These are phyloP conservation scores for Parmelia sp. DNA, from an alignment of 495 filamentous ascomycete species.

Conservation along the genomic window DNA sequence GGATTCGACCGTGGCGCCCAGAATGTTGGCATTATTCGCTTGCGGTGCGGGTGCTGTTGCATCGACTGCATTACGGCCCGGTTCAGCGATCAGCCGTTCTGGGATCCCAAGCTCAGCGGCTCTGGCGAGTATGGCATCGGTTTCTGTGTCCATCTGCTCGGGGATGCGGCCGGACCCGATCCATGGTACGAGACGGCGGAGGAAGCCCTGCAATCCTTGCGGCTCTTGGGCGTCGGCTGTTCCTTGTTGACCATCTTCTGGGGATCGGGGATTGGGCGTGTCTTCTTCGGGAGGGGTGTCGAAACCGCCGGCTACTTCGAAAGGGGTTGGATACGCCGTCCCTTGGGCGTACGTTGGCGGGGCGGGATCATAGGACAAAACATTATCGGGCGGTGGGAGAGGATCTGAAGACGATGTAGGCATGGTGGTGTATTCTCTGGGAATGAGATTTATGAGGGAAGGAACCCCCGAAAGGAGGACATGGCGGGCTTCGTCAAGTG, in stretches of 20 bases:
- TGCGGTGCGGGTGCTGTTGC: background rate
- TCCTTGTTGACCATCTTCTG: background rate
- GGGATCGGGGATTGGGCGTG: conserved; percentile 7
- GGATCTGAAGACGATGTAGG: conserved; percentile 63
- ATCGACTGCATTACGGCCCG: too few species aligned
- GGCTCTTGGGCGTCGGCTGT: conserved; percentile 10
- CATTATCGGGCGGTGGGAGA: conserved; percentile 50
- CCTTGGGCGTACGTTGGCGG: background rate
- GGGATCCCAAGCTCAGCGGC: conserved; percentile 5
- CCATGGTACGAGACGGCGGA: conserved; percentile 19
- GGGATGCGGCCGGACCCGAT: background rate
- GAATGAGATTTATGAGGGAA: conserved; percentile 53
- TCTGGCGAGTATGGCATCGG: background rate
- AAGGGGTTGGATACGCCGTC: background rate
- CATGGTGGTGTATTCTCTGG: conserved; percentile 44
- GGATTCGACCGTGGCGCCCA: background rate
- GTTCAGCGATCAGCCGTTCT: background rate
- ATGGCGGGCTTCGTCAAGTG: conserved; percentile 66
- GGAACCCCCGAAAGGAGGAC: conserved; percentile 70
- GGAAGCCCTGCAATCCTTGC: conserved; percentile 16
- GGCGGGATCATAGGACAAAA: conserved; percentile 31
- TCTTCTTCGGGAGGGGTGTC: conserved; percentile 15
- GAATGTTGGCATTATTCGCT: background rate
- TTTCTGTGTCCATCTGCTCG: background rate
- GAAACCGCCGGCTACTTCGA: conserved; percentile 9